Conservation (phyloP, 2,329 filamentous ascomycete species). For the Metarhizium anisopliae region DNA sequence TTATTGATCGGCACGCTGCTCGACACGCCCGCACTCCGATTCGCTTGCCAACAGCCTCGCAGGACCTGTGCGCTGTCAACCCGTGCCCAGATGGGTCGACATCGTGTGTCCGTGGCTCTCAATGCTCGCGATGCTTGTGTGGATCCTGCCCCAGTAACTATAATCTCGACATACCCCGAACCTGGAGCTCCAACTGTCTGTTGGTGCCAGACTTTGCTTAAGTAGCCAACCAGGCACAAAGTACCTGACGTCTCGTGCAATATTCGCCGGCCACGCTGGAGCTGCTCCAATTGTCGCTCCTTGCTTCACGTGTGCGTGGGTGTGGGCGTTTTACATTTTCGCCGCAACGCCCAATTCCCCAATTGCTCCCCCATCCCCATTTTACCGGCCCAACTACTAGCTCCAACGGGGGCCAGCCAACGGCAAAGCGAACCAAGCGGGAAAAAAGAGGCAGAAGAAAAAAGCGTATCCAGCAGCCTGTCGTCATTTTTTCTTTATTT, state of each 20-base stretch:
- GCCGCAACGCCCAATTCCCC: background rate
- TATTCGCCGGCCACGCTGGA: too few relatives aligned
- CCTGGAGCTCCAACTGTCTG: background rate
- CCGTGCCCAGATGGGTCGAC: conserved; percentile 2
- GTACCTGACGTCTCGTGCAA: too few relatives aligned
- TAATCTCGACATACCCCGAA: too few relatives aligned
- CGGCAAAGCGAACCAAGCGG: too few relatives aligned
- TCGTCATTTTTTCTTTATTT: background rate
- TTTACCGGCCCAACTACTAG: background rate
- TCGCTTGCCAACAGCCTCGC: background rate
- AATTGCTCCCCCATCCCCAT: background rate
- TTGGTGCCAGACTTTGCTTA: too few relatives aligned
- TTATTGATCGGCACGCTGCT: background rate
- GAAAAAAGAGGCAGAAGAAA: background rate
- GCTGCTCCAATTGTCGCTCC: too few relatives aligned
- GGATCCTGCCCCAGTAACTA: too few relatives aligned
- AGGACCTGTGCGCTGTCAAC: background rate
- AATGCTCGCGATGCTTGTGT: too few relatives aligned
- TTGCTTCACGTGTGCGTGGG: background rate
- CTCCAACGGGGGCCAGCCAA: background rate
- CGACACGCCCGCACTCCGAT: background rate
- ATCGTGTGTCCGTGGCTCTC: background rate
- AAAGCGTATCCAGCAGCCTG: background rate
- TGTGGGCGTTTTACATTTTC: background rate
- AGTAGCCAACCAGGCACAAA: too few relatives aligned